phyloP scores from a whole-genome alignment of 208 protist genomes.

The Leishmania martiniquensis region DNA sequence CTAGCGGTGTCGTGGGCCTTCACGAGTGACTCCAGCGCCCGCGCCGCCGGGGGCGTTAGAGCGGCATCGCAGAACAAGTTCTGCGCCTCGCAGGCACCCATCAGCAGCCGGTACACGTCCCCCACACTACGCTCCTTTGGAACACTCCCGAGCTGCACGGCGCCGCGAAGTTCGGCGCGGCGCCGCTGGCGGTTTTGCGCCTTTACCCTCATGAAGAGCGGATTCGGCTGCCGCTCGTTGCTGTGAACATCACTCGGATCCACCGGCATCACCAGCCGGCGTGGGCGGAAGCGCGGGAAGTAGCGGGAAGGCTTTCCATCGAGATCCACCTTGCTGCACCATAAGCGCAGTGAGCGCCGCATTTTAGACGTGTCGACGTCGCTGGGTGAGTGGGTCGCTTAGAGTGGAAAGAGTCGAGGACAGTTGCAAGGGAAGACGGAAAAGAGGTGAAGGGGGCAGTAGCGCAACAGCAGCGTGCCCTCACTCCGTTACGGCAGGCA shows the following conservation, averaged over 20 bases:
- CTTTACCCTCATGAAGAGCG: slow-evolving; percentile 49
- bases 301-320: slow-evolving; percentile 59
- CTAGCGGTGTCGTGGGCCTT: background rate
- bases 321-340: slow-evolving; percentile 45
- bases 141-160: slow-evolving; percentile 63
- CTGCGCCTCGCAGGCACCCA: slow-evolving; percentile 57
- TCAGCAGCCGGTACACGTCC: slow-evolving; percentile 77
- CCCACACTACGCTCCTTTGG: slow-evolving; percentile 83
- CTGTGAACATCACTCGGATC: slow-evolving; percentile 72
- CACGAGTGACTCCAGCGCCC: slow-evolving; percentile 20
- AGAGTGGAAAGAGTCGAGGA: background rate
- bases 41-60: slow-evolving; percentile 20
- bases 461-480: background rate
- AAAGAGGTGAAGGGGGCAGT: background rate
- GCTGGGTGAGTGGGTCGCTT: background rate
- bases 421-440: background rate
- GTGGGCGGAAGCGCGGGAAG: slow-evolving; percentile 81
- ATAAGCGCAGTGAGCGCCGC: slow-evolving; percentile 24
- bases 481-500: too few relatives aligned
- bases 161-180: slow-evolving; percentile 50
- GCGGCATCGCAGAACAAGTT: slow-evolving; percentile 25
- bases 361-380: slow-evolving; percentile 5
- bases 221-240: slow-evolving; percentile 52
- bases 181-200: slow-evolving; percentile 40
- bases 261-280: slow-evolving; percentile 89